These are phyloP conservation scores for Byssochlamys sp. DNA, from an alignment of 2,329 filamentous ascomycete species.

Conservation along the genomic window DNA sequence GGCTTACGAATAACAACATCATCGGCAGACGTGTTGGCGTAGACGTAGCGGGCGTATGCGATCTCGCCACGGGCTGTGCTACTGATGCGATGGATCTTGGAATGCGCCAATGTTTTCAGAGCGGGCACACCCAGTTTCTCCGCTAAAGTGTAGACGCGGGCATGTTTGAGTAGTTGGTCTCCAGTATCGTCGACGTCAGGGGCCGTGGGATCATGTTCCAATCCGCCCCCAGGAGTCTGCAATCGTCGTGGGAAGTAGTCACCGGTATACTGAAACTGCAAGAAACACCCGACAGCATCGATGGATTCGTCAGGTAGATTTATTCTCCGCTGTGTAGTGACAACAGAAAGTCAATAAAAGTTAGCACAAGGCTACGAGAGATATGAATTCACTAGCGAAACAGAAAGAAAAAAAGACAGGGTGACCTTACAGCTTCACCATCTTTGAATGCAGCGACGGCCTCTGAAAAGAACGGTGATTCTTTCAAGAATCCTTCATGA, in stretches of 20 bases:
- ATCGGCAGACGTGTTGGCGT: constrained; percentile 60
- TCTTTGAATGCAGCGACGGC: constrained; percentile 53
- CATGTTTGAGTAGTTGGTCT: constrained; percentile 75
- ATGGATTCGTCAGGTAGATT: constrained; percentile 58
- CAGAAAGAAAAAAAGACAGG: background rate
- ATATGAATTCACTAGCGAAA: background rate
- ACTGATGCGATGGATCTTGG: constrained; percentile 86
- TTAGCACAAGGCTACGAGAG: background rate
- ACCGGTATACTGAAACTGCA: constrained; percentile 74
- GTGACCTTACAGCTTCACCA: constrained; percentile 48
- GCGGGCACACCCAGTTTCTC: constrained; percentile 61
- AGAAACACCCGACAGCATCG: constrained; percentile 66
- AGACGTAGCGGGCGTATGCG: constrained; percentile 81
- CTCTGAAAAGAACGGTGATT: constrained; percentile 65
- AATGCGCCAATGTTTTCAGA: constrained; percentile 68
- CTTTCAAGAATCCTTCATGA: constrained; percentile 65
- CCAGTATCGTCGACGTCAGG: constrained; percentile 67
- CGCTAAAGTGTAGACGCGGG: constrained; percentile 78
- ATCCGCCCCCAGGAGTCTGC: constrained; percentile 52
- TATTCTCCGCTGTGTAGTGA: constrained; percentile 51
- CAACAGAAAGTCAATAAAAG: background rate
- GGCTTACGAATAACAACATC: constrained; percentile 69
- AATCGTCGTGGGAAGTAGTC: constrained; percentile 68
- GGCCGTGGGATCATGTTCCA: constrained; percentile 59
- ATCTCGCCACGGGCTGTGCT: constrained; percentile 84